Evolutionary conservation across 2,329 filamentous ascomycete species (phyloP), one percentile per base, ranked within the genome.

Genomic region (Aspergillus tubingensis): DNA sequence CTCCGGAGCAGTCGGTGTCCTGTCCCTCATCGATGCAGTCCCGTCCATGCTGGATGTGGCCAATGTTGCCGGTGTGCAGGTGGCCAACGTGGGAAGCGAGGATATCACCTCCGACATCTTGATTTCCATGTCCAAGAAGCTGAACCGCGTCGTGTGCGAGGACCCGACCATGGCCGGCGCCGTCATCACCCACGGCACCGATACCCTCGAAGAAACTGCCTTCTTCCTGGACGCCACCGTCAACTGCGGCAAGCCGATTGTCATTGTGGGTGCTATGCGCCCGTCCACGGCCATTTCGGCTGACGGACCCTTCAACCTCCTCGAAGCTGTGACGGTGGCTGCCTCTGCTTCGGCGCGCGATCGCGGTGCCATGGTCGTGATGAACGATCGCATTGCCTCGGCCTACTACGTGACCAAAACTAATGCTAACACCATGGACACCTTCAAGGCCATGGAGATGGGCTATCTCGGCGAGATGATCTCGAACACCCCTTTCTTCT

Each of bases 131-230:
- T 63, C 66, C 21, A 63, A 68, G 43, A 62, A 57, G 15, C 58
- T 70, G 27, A 65, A 65, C 49, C 60, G 60, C 15, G 56, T 63
- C 15, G 54, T 72, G 56, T 72, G 68, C 51, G 62, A 70, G 25
- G 63, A 65, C 8, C 62, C 63, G 4, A 53, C 60, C 38, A 69
- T 72, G 65, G 62, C 67, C 7, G 69, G 67, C 4, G 69, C 70
- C 48, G 64, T 71, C 36, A 76, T 89, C 56, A 88, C 86, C 0
- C 86, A 89, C 66, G 86, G 87, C 51, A 89, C 87, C 8, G 87
- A 89, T 67, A 87, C 85, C 0, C 77, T 89, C 1, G 86, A 88
- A 67, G 86, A 88, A 71, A 83, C 83, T 0, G 83, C 85, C 8
- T 88, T 88, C 76, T 88, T 87, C 75, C 75, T 88, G 8, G 83